A percentile compares a stretch with the other conserved stretches of the same genome.
These are phyloP conservation scores for Pichiaceae sp. DNA, from an alignment of 1,139 yeast genomes.

Conservation along the genomic window DNA sequence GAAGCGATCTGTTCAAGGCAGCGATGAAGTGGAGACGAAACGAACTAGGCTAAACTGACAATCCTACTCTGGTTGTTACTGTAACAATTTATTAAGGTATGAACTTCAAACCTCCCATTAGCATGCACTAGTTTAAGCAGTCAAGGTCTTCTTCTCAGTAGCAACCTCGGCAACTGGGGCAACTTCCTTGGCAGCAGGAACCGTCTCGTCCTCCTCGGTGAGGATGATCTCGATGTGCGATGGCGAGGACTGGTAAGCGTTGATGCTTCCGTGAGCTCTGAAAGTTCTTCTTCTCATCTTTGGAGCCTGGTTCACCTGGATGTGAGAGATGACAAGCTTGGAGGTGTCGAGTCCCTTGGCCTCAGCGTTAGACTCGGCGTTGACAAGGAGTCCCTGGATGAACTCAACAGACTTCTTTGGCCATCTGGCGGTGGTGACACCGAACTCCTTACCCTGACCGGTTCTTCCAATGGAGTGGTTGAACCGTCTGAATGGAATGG, in stretches of 20 bases:
- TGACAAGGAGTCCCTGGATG: conserved; percentile 88
- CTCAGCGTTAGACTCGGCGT: conserved; percentile 99
- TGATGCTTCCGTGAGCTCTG: conserved; percentile 99
- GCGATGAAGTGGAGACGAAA: too few species aligned
- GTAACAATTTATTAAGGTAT: background rate
- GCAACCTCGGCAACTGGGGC: conserved; percentile 39
- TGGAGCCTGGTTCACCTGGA: conserved; percentile 99
- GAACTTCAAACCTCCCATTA: conserved; percentile 4
- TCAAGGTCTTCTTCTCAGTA: conserved; percentile 69
- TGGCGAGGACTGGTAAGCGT: conserved; percentile 97
- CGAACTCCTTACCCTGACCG: conserved; percentile 99
- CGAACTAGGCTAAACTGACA: too few species aligned
- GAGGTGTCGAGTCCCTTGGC: conserved; percentile 97
- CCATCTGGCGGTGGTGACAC: conserved; percentile 99
- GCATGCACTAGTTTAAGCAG: conserved; percentile 27
- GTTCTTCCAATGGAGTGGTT: conserved; percentile 97
- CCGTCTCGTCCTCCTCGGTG: conserved; percentile 91
- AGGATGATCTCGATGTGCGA: conserved; percentile 97
- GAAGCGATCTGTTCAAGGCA: background rate
- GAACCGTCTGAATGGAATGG: conserved; percentile 99
- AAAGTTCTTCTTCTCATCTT: conserved; percentile 99
- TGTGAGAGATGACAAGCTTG: conserved; percentile 91
- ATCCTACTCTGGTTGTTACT: too few species aligned
- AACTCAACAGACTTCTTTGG: conserved; percentile 98
- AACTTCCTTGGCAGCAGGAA: conserved; percentile 87